Evolutionary conservation across 805 yeast genomes (phyloP).

Genomic region (Candida lessepsii): DNA sequence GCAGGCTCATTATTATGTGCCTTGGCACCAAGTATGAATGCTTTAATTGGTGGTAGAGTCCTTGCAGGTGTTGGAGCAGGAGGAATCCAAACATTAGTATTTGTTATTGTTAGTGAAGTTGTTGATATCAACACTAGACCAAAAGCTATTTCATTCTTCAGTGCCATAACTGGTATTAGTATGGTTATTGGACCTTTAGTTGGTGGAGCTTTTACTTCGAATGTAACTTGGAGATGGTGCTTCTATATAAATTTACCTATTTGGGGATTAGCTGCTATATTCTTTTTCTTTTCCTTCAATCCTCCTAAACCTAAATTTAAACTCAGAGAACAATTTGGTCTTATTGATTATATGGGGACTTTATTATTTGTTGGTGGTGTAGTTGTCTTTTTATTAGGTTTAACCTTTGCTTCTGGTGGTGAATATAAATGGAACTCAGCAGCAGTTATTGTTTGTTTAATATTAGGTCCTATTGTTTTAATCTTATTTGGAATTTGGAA

Average conservation of each 20-base stretch:
- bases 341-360: slow-evolving; percentile 49
- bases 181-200: slow-evolving; percentile 59
- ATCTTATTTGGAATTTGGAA: slow-evolving; percentile 41
- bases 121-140: slow-evolving; percentile 36
- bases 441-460: slow-evolving; percentile 46
- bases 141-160: slow-evolving; percentile 32
- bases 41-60: slow-evolving; percentile 42
- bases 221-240: slow-evolving; percentile 73
- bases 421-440: slow-evolving; percentile 52
- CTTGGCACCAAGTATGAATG: slow-evolving; percentile 33
- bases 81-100: slow-evolving; percentile 29
- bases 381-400: slow-evolving; percentile 45
- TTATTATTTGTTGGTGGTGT: slow-evolving; percentile 38
- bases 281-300: slow-evolving; percentile 39
- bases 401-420: slow-evolving; percentile 50
- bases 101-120: slow-evolving; percentile 31
- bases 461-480: slow-evolving; percentile 41
- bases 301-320: slow-evolving; percentile 47
- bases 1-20: slow-evolving; percentile 38
- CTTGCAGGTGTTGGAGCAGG: slow-evolving; percentile 40
- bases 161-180: slow-evolving; percentile 46
- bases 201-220: slow-evolving; percentile 61
- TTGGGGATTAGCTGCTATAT: slow-evolving; percentile 49
- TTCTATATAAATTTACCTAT: slow-evolving; percentile 67
- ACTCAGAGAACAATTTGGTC: slow-evolving; percentile 32